These are phyloP conservation scores for Cyclotella sp. DNA, from an alignment of 108 stramenopile genomes.

Conservation along the genomic window DNA sequence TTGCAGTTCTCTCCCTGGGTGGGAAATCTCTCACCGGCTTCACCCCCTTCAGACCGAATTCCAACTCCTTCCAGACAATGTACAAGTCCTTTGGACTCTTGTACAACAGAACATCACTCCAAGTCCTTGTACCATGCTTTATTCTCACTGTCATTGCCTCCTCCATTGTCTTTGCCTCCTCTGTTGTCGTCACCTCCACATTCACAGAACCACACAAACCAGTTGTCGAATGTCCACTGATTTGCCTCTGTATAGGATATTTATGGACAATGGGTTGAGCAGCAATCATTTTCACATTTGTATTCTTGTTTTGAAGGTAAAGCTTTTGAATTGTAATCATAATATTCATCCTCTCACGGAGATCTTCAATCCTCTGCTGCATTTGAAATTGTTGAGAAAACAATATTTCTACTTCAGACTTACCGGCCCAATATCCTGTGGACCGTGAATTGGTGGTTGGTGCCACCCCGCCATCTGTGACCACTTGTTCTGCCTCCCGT, in stretches of 20 bases:
- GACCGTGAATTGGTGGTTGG: too few species aligned
- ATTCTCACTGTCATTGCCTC: not conserved
- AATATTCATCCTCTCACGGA: too few species aligned
- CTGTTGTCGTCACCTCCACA: not conserved
- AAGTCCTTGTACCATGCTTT: not conserved
- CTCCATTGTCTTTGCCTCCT: not conserved
- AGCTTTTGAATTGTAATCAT: too few species aligned
- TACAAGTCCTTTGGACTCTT: slow-evolving; percentile 21
- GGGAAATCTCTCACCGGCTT: slow-evolving; percentile 46
- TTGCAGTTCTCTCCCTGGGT: slow-evolving; percentile 30
- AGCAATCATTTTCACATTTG: not conserved
- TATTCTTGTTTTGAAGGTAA: not conserved
- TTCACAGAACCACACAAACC: not conserved
- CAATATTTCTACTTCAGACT: too few species aligned
- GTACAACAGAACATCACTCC: not conserved
- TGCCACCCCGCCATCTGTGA: too few species aligned
- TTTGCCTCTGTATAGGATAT: not conserved
- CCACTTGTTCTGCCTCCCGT: too few species aligned
- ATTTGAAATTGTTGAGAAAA: too few species aligned
- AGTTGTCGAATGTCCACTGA: not conserved
- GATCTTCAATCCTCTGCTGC: too few species aligned
- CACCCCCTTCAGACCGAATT: slow-evolving; percentile 35
- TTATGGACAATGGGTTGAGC: not conserved
- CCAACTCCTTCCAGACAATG: slow-evolving; percentile 49
- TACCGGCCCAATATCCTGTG: too few species aligned